Evolutionary conservation across 2,329 filamentous ascomycete genomes (phyloP).

Genomic region (Sarocladiaceae sp.): DNA sequence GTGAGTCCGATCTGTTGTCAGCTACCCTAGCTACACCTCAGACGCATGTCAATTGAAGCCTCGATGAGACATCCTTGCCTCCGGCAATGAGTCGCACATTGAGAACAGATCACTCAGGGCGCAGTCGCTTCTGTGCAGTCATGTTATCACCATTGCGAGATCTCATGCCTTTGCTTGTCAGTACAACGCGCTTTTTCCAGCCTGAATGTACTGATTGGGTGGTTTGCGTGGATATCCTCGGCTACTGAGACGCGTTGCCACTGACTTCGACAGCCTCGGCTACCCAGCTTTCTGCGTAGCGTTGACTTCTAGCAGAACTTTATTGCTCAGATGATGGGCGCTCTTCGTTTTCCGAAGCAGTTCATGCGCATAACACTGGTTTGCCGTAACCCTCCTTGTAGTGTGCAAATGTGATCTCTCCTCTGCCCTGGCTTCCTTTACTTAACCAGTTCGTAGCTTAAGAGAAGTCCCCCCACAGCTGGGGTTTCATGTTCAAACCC

Average conservation of each 20-base stretch:
- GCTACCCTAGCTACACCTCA: neutral
- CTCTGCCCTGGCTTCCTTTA: neutral
- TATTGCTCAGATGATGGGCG: constrained; percentile 13
- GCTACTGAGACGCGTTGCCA: constrained; percentile 17
- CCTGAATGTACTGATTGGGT: constrained; percentile 15
- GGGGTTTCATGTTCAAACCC: neutral
- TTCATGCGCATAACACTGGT: neutral
- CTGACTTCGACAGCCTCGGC: too few relatives aligned
- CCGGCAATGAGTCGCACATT: neutral
- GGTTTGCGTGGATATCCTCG: neutral
- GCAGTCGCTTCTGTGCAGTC: neutral
- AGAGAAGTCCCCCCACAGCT: neutral
- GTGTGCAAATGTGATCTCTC: neutral
- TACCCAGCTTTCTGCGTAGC: constrained; percentile 18
- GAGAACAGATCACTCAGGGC: neutral
- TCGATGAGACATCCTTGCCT: neutral
- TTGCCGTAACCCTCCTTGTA: neutral
- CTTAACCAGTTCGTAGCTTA: neutral
- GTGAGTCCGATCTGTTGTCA: neutral
- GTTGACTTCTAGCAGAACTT: constrained; percentile 15
- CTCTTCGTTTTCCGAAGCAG: constrained; percentile 12
- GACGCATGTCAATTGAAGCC: neutral
- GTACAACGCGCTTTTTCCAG: constrained; percentile 11
- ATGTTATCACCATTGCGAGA: neutral
- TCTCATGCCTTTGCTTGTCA: neutral